These are phyloP conservation scores for Lactarius tabidus DNA, from an alignment of 768 basidiomycete genomes.

Conservation along the genomic window DNA sequence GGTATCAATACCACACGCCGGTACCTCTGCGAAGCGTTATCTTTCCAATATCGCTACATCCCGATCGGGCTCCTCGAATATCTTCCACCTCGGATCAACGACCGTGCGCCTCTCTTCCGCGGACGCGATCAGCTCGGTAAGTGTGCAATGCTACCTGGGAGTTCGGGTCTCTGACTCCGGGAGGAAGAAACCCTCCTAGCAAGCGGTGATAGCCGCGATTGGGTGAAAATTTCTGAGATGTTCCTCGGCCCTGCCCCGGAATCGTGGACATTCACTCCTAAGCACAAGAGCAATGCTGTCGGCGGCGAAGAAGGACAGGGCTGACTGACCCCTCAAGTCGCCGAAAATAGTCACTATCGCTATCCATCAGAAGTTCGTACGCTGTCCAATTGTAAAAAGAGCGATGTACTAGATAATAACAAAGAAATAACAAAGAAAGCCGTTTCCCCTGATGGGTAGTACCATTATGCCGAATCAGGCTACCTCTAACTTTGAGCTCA, in stretches of 20 bases:
- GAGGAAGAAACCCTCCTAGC: slow-evolving; percentile 74
- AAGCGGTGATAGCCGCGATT: slow-evolving; percentile 74
- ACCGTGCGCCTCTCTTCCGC: slow-evolving; percentile 81
- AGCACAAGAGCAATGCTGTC: slow-evolving; percentile 89
- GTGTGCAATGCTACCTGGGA: slow-evolving; percentile 34
- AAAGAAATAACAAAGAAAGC: slow-evolving; percentile 14
- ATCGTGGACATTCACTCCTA: slow-evolving; percentile 81
- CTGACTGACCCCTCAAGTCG: slow-evolving; percentile 27
- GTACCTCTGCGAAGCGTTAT: slow-evolving; percentile 92
- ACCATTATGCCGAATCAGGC: neutral
- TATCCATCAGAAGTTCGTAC: neutral
- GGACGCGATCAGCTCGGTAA: slow-evolving; percentile 86
- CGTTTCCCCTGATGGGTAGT: neutral
- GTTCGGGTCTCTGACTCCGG: slow-evolving; percentile 7
- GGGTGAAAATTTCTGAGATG: slow-evolving; percentile 94
- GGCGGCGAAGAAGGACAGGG: slow-evolving; percentile 58
- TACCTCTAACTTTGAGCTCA: neutral
- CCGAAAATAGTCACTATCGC: neutral
- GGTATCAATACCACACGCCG: slow-evolving; percentile 90
- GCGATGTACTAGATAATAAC: slow-evolving; percentile 15
- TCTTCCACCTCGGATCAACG: slow-evolving; percentile 80
- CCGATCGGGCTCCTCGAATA: slow-evolving; percentile 89
- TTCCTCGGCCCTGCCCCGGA: slow-evolving; percentile 87
- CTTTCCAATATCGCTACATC: slow-evolving; percentile 94
- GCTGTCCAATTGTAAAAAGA: neutral